Base-by-base conservation (phyloP, 495 filamentous ascomycete genomes). In the Tuber borchii region DNA sequence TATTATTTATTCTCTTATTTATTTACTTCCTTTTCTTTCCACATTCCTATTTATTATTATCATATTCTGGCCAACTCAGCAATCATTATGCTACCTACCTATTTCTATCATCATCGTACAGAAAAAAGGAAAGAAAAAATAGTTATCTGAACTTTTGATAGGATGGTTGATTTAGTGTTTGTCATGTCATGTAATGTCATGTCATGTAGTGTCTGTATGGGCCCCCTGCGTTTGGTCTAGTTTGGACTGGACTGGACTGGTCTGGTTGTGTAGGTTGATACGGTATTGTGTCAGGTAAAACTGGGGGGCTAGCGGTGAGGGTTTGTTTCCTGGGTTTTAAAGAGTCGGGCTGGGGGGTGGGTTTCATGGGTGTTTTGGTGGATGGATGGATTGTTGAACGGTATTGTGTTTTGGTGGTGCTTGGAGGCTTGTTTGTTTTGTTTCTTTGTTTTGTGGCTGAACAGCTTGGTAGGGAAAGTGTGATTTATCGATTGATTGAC, bases 181-280 rank as follows among this genome's bases (percentile, higher is more conserved):
- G 56, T 65, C 56, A 17, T 46, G 45, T 46, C 45, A 65, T 65
- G 56, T 65, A 26, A 65, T 34, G 56, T 65, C 45, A 65, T 65
- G 56, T 65, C 56, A 65, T 34, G 56, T 65, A 31, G 56, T 34
- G 56, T 65, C 56, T 34, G 26, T 34, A 31, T 17, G 14, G 16
- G n/a, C 56, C 56, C 56, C 56, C 56, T 65, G 56, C 26, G 12
- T 65, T 26, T 12, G 56, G 56, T 8, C 56, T 10, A 34, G 56
- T 65, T 26, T 6, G 26, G 56, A 34, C 56, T 31, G 26, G 56
- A 17, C 26, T 3, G 26, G 56, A 12, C 42, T 12, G 26, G 12
- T 34, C 56, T 65, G 10, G 22, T 61, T n/a, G 51, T 61, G 51
- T 12, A 9, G n/a, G 26, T 34, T 65, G 56, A 65, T 65, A 65